Evolutionary conservation across 2,329 filamentous ascomycete species (phyloP), one percentile per base, ranked within the genome.

Genomic region (Cytospora paraplurivora): DNA sequence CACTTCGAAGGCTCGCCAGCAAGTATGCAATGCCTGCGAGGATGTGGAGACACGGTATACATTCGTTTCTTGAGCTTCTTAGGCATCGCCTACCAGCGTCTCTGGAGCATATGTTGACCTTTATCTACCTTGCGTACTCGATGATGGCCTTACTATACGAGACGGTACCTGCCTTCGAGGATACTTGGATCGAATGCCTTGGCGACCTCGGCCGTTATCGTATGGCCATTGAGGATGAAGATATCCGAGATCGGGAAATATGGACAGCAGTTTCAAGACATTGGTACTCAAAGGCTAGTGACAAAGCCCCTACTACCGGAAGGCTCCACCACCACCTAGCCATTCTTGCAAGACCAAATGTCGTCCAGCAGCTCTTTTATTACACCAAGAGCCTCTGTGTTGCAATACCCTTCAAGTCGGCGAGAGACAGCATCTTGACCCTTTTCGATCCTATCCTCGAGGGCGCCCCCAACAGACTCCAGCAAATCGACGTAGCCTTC

Each of bases 21-120:
- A 95, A 95, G 66, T 97, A 97, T 69, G 87, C 88, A 0, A 97
- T 98, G 92, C 93, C 94, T 0, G 92, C 91, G 0, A 81, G 94
- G 0, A 95, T 98, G 91, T 98, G 95, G 95, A 83, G 92, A 0
- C 91, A 96, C 69, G 94, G 91, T 0, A 97, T 98, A 4, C 92
- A 96, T 71, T 88, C 87, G 0, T 95, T 95, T 63, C 80, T 96
- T 0, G 92, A 96, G 68, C 74, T 96, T 0, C 75, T 96, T 0
- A 81, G 92, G 0, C 87, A 91, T 67, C 84, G 88, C 2, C 78
- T 97, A 0, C 94, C 93, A 0, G 82, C 81, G 0, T 93, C 90
- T 1, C 77, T 93, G 0, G 93, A 97, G 56, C 90, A 96, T 62
- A 97, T 98, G 93, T 78, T 97, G 0, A 87, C 88, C 0, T 98